Percentiles rank a stretch among this genome's conserved stretches.
These are phyloP conservation scores for Colletotrichum filicis DNA, from an alignment of 2,329 filamentous ascomycete genomes.

Conservation along the genomic window DNA sequence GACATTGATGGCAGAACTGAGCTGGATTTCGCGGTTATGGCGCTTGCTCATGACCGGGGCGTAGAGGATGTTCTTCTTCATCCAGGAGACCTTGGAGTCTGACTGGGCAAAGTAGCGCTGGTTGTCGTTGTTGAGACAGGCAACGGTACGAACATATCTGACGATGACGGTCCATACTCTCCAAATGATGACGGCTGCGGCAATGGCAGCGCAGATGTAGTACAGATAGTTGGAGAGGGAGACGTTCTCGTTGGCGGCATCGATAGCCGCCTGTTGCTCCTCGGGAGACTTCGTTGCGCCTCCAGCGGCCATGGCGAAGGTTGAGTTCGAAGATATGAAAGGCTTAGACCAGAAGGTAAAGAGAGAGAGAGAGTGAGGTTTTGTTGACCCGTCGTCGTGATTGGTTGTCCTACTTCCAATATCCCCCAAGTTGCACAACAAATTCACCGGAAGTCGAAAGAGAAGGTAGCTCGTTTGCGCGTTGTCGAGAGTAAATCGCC, in stretches of 20 bases:
- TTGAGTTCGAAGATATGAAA: background rate
- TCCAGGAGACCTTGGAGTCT: conserved; percentile 61
- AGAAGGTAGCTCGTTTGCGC: background rate
- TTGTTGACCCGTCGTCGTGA: background rate
- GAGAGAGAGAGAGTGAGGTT: background rate
- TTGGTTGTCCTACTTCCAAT: background rate
- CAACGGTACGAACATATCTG: conserved; percentile 77
- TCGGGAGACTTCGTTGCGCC: conserved; percentile 35
- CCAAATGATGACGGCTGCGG: conserved; percentile 74
- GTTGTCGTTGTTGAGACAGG: conserved; percentile 80
- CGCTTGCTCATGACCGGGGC: conserved; percentile 73
- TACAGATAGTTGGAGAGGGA: conserved; percentile 70
- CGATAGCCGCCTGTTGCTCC: conserved; percentile 40
- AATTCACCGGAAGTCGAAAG: background rate
- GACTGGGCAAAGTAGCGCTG: conserved; percentile 82
- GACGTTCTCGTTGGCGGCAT: conserved; percentile 56
- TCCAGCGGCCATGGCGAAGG: conserved; percentile 22
- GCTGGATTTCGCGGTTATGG: conserved; percentile 74
- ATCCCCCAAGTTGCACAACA: conserved; percentile 7
- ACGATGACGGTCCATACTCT: conserved; percentile 69
- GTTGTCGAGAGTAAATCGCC: background rate
- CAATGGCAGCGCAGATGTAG: conserved; percentile 72
- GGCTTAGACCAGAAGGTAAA: background rate
- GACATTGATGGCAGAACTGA: conserved; percentile 69
- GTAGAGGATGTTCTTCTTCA: conserved; percentile 75